These are phyloP conservation scores for Gracilariopsis chorda DNA, from an alignment of 23 red algal genomes.

Conservation along the genomic window DNA sequence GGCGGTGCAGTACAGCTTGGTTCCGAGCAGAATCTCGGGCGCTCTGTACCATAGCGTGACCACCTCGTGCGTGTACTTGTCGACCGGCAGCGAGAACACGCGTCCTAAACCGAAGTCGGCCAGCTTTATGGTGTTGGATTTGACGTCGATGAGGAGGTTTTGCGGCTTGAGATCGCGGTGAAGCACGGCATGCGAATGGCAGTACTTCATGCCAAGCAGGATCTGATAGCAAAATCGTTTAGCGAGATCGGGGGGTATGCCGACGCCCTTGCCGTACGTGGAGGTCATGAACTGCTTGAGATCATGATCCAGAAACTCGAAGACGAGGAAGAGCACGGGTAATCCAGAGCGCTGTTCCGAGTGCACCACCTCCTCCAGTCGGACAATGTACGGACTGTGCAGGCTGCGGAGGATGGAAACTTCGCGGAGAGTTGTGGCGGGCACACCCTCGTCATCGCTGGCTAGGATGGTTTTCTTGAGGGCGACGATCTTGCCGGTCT, in stretches of 20 bases:
- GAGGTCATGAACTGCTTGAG: slow-evolving; percentile 95
- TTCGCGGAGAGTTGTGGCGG: slow-evolving; percentile 94
- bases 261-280: slow-evolving; percentile 61
- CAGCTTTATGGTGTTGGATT: slow-evolving; percentile 82
- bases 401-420: slow-evolving; percentile 89
- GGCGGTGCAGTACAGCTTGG: slow-evolving; percentile 90
- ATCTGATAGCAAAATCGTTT: slow-evolving; percentile 91
- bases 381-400: slow-evolving; percentile 74
- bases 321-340: slow-evolving; percentile 91
- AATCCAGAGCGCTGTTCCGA: slow-evolving; percentile 61
- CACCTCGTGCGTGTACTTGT: slow-evolving; percentile 99
- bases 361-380: slow-evolving; percentile 88
- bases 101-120: slow-evolving; percentile 97
- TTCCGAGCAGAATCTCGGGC: slow-evolving; percentile 94
- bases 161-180: slow-evolving; percentile 99
- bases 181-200: slow-evolving; percentile 79
- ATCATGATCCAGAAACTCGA: slow-evolving; percentile 95
- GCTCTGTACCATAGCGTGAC: slow-evolving; percentile 99
- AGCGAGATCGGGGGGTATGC: slow-evolving; percentile 56
- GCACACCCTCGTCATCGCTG: slow-evolving; percentile 94
- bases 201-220: slow-evolving; percentile 85
- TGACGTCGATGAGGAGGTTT: slow-evolving; percentile 90
- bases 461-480: slow-evolving; percentile 94
- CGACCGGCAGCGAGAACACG: slow-evolving; percentile 85
- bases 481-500: slow-evolving; percentile 88